These are phyloP conservation scores for Diaporthe sp. DNA, from an alignment of 2,329 filamentous ascomycete species.

Conservation along the genomic window DNA sequence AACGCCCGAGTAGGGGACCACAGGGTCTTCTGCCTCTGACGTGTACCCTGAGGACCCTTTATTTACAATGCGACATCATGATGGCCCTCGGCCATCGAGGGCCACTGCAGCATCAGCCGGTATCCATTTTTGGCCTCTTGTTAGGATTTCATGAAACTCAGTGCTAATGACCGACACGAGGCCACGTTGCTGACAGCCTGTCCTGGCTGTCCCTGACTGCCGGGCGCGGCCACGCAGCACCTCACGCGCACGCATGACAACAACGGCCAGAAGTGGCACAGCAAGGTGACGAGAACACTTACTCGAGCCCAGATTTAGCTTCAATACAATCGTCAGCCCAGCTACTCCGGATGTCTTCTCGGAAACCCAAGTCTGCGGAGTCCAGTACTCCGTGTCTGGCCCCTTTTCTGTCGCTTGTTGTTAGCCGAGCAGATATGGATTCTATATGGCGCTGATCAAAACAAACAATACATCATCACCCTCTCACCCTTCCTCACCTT, in stretches of 20 bases:
- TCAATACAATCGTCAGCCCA: constrained; percentile 12
- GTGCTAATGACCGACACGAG: constrained; percentile 14
- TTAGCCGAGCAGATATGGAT: constrained; percentile 7
- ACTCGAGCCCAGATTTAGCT: constrained; percentile 9
- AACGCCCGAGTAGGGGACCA: neutral
- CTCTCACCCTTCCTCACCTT: neutral
- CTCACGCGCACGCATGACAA: constrained; percentile 14
- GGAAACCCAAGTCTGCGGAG: neutral
- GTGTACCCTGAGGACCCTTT: constrained; percentile 34
- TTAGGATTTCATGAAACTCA: neutral
- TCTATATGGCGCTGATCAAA: constrained; percentile 31
- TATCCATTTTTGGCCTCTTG: neutral
- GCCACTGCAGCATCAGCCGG: neutral
- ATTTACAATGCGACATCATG: constrained; percentile 34
- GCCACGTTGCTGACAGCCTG: constrained; percentile 16
- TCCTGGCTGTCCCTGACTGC: constrained; percentile 24
- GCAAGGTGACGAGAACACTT: neutral
- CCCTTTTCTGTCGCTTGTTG: constrained; percentile 1
- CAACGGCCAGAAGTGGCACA: neutral
- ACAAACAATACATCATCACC: constrained; percentile 36
- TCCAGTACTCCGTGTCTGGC: neutral
- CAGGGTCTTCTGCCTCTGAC: constrained; percentile 28
- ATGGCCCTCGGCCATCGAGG: constrained; percentile 25
- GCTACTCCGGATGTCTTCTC: neutral
- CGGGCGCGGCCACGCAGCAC: neutral